These are phyloP conservation scores for Lepraria neglecta DNA, from an alignment of 495 filamentous ascomycete species.

Conservation along the genomic window DNA sequence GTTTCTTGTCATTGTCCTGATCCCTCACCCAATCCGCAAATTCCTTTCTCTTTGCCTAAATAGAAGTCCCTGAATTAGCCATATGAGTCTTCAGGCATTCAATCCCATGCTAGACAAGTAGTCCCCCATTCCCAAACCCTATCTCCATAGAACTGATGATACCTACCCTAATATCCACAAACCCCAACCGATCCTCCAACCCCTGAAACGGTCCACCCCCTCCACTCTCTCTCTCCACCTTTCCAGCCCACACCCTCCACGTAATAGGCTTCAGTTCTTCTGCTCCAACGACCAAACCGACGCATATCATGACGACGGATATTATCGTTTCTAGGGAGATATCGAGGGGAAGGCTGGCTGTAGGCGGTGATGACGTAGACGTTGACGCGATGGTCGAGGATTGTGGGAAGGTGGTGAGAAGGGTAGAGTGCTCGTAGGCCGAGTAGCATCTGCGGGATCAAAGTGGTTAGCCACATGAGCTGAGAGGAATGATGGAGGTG, in stretches of 20 bases:
- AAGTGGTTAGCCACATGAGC: background rate
- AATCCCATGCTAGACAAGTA: background rate
- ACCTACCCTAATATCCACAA: conserved; percentile 63
- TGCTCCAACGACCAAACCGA: conserved; percentile 63
- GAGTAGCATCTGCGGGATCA: conserved; percentile 65
- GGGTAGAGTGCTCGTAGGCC: conserved; percentile 71
- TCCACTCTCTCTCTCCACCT: conserved; percentile 60
- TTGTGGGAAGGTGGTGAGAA: conserved; percentile 52
- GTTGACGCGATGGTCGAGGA: conserved; percentile 29
- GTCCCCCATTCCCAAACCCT: background rate
- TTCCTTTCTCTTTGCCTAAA: conserved; percentile 62
- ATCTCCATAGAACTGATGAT: background rate
- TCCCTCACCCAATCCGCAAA: conserved; percentile 67
- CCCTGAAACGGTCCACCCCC: conserved; percentile 46
- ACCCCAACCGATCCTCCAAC: conserved; percentile 57
- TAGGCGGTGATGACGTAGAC: background rate
- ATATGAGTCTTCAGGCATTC: background rate
- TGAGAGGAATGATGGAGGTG: background rate
- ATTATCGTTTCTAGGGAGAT: conserved; percentile 59
- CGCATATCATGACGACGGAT: conserved; percentile 57
- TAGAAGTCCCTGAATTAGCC: conserved; percentile 17
- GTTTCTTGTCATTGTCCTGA: conserved; percentile 27
- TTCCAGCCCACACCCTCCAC: conserved; percentile 78
- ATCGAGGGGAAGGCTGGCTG: conserved; percentile 55
- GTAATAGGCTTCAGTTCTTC: conserved; percentile 67